Percentiles rank a stretch among this genome's conserved stretches.
phyloP scores from a whole-genome alignment of 2,329 filamentous ascomycete genomes.

The Bipolaris bicolor region DNA sequence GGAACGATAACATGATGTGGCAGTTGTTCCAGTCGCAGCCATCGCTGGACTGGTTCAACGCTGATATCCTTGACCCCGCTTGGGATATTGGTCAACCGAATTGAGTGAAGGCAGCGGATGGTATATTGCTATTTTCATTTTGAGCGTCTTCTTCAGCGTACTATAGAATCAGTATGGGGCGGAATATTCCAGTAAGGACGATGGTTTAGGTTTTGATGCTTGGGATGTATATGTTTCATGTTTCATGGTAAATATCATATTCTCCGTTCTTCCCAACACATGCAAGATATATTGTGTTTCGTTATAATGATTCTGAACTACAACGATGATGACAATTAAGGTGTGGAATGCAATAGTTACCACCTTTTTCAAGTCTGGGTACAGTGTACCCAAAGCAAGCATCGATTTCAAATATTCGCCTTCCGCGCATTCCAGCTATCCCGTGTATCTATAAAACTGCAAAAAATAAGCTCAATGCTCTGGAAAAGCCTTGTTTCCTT shows the following conservation, averaged over 20 bases:
- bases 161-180: neutral
- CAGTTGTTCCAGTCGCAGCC: conserved; percentile 44
- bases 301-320: neutral
- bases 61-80: conserved; percentile 38
- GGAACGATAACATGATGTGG: conserved; percentile 46
- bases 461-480: neutral
- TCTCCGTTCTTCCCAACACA: neutral
- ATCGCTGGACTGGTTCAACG: conserved; percentile 45
- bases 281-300: neutral
- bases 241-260: neutral
- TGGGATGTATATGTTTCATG: neutral
- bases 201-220: neutral
- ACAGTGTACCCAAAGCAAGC: too few species aligned
- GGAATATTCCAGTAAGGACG: neutral
- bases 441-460: neutral
- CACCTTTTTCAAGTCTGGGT: too few species aligned
- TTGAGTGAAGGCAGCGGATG: conserved; percentile 3
- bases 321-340: too few species aligned
- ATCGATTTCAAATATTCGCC: too few species aligned
- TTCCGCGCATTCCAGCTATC: neutral
- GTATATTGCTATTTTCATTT: neutral
- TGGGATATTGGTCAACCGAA: conserved; percentile 29
- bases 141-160: neutral
- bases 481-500: too few species aligned
- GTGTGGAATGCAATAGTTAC: too few species aligned